A percentile compares a stretch with the other conserved stretches of the same genome.
phyloP scores from a whole-genome alignment of 805 yeast genomes.

The Wickerhamiella domercqiae region DNA sequence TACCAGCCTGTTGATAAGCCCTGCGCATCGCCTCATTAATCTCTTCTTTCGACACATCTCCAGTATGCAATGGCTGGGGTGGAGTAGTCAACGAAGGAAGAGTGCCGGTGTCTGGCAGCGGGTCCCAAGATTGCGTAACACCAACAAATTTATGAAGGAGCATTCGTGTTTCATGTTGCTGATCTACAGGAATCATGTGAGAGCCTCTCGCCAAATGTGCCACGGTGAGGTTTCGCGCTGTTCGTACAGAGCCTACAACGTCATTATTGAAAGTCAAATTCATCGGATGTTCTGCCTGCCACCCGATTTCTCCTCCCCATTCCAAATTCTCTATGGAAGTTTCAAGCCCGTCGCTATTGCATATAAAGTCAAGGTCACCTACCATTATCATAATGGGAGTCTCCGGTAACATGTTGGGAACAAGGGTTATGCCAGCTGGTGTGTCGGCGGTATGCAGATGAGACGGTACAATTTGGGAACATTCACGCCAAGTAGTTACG shows the following conservation, averaged over 20 bases:
- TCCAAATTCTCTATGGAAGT: conserved; percentile 42
- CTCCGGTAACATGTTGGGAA: conserved; percentile 49
- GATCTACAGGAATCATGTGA: conserved; percentile 89
- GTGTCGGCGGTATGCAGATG: conserved; percentile 38
- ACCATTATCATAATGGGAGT: conserved; percentile 58
- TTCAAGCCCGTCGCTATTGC: conserved; percentile 69
- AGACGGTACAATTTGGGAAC: conserved; percentile 32
- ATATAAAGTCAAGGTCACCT: conserved; percentile 80
- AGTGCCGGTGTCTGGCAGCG: too few species aligned
- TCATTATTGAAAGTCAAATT: conserved; percentile 35
- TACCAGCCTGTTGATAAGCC: conserved; percentile 27
- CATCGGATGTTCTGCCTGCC: conserved; percentile 16
- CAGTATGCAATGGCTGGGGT: neutral
- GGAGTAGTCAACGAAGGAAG: neutral
- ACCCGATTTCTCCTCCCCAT: conserved; percentile 40
- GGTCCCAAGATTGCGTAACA: conserved; percentile 5
- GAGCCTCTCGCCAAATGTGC: conserved; percentile 61
- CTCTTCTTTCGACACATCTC: conserved; percentile 10
- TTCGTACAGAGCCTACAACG: conserved; percentile 33
- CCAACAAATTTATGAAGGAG: conserved; percentile 37
- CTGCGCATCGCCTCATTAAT: conserved; percentile 22
- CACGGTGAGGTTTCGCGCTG: conserved; percentile 60
- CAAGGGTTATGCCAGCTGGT: conserved; percentile 43
- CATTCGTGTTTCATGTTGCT: conserved; percentile 54
- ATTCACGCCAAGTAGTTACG: conserved; percentile 52